Base-by-base conservation (phyloP, 1,139 yeast genomes). In the Yamadazyma epiphylla region DNA sequence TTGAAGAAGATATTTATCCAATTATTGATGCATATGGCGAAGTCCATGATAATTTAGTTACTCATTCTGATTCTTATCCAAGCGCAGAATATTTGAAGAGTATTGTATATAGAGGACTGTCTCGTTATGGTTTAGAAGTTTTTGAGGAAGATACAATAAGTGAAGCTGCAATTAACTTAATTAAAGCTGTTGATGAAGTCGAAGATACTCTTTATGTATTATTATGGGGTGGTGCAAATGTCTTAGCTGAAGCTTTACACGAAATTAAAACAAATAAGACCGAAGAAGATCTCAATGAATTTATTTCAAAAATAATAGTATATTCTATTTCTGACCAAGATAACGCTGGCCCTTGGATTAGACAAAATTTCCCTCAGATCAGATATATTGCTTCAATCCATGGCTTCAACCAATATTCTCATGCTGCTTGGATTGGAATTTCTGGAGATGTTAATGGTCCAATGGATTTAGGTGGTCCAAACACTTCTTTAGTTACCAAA, bases 241-340 rank as follows among this genome's bases (percentile, higher is more conserved):
- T 49, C 3, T 19, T 52, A 12, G 57, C 58, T 2, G 58, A 52
- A 32, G 44, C 54, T 5, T 37, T 50, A 23, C 37, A 40, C 16
- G 39, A 48, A 11, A 31, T 50, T 4, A 22, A 24, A 8, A 13
- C 12, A 4, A 38, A 41, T 1, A 42, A 49, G 32, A 22, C 37
- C 10, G 33, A 12, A 1, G 30, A 24, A 4, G 42, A 40, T 22
- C 29, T 43, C 3, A 38, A 25, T 1, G 22, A 15, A 5, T 43
- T 51, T 21, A 32, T 33, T 7, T 16, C 23, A 5, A 49, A 48
- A 33, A 13, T 51, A 9, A 31, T 34, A 4, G 45, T 46, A 6
- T 51, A 51, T 34, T 27, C 55, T 6, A 52, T 50, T 14, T 50
- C 55, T 2, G 57, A 52, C 26, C 57, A 51, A 33, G 58, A 52